Evolutionary conservation across 2,329 filamentous ascomycete species (phyloP).

Genomic region (Pseudogymnoascus pannorum): DNA sequence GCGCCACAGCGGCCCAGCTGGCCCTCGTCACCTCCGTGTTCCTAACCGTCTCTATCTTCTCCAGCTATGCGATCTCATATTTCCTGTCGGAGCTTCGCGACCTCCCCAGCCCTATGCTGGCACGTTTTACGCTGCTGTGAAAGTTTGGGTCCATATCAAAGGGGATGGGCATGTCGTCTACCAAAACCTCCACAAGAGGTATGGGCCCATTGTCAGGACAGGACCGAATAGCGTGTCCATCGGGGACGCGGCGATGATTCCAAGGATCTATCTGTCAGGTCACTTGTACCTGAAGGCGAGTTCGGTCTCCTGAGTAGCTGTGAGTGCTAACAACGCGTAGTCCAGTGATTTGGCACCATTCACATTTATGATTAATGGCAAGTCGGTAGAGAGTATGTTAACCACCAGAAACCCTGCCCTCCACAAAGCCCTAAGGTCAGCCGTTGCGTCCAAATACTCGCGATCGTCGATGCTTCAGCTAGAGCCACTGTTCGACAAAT

Average conservation of each 20-base stretch:
- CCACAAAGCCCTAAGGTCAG: constrained; percentile 33
- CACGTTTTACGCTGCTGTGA: constrained; percentile 17
- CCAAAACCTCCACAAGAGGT: constrained; percentile 15
- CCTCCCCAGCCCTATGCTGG: constrained; percentile 20
- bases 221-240: constrained; percentile 20
- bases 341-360: neutral
- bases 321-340: neutral
- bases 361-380: neutral
- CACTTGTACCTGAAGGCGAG: neutral
- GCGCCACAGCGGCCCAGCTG: neutral
- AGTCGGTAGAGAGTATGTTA: constrained; percentile 16
- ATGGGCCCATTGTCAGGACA: constrained; percentile 17
- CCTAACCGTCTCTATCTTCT: neutral
- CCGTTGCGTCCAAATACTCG: constrained; percentile 37
- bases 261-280: constrained; percentile 4
- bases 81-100: neutral
- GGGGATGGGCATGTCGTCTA: constrained; percentile 10
- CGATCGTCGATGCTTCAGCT: constrained; percentile 40
- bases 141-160: constrained; percentile 11
- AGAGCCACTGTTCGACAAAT: constrained; percentile 40
- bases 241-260: constrained; percentile 11
- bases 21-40: neutral
- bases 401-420: constrained; percentile 28
- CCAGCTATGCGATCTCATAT: neutral
- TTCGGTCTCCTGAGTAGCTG: neutral